Evolutionary conservation across 1,284 basidiomycete genomes (phyloP).

Genomic region (Moesziomyces antarcticus): DNA sequence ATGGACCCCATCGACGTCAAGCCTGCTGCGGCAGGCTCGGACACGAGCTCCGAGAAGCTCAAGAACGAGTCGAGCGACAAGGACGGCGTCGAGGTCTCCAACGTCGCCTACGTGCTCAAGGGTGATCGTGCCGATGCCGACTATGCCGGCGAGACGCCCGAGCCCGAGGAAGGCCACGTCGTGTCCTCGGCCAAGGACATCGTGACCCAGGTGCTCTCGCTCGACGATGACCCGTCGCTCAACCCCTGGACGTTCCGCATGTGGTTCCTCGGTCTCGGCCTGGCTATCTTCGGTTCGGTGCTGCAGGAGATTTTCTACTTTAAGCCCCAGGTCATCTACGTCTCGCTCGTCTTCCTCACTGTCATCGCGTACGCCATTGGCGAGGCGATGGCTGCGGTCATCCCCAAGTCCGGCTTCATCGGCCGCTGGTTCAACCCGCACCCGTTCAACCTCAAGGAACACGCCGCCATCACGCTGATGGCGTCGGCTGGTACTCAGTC

Average conservation of each 20-base stretch:
- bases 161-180: constrained; percentile 10
- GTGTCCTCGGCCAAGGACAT: constrained; percentile 25
- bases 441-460: constrained; percentile 37
- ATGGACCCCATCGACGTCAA: constrained; percentile 35
- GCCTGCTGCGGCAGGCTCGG: constrained; percentile 14
- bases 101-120: constrained; percentile 27
- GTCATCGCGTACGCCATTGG: constrained; percentile 30
- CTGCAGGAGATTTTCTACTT: constrained; percentile 39
- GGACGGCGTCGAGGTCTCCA: constrained; percentile 23
- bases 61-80: constrained; percentile 18
- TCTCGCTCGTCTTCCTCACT: constrained; percentile 29
- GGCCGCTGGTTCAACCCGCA: constrained; percentile 24
- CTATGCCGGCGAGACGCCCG: constrained; percentile 1
- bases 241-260: constrained; percentile 40
- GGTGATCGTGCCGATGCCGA: constrained; percentile 16
- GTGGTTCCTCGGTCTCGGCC: constrained; percentile 29
- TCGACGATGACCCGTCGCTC: constrained; percentile 29
- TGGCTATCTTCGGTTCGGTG: constrained; percentile 20
- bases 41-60: constrained; percentile 37
- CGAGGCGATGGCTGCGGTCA: constrained; percentile 22
- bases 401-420: constrained; percentile 14
- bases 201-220: constrained; percentile 21
- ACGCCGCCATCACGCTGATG: constrained; percentile 32
- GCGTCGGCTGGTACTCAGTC: constrained; percentile 28
- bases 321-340: constrained; percentile 25